Base-by-base conservation (phyloP, 192 early-diverging fungal species). In the Backusella tarrabulga region DNA sequence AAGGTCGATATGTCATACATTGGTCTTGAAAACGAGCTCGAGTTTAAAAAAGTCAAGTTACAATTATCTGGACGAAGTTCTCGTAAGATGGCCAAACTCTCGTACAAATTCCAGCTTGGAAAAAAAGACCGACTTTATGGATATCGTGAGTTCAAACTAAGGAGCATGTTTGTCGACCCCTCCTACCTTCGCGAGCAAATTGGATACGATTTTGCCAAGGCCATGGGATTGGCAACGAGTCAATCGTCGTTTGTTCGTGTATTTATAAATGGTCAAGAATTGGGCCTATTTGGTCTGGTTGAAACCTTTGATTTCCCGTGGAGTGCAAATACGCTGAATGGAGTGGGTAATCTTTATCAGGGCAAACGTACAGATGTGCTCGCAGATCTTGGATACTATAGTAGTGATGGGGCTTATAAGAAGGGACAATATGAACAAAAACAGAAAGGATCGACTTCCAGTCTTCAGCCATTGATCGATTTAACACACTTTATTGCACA, bases 241-340 rank as follows among this genome's bases (percentile, higher is more conserved):
- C 34, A 21, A 41, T 70, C 21, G 0, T 63, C 56, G 23, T 63
- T 63, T 63, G 56, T 63, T 29, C 35, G 68, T 23, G 68, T 70
- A 1, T 40, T 70, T 70, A 14, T 70, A 9, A 70, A 70, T 70
- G 68, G 40, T 1, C 19, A 70, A 9, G 35, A 36, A 40, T 9
- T 70, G 6, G 68, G 68, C 12, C 38, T 70, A 7, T 70, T 70
- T 70, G 68, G 68, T 8, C 40, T 70, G 35, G 23, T 70, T 36
- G 68, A 70, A 36, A 41, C 68, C 1, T 70, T 40, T 36, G n/a
- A 36, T 0, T 8, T 3, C 40, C 68, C 68, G 6, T 70, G 68
- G 68, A 70, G 23, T 23, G 68, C n/a, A n/a, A 41, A 70, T 70
- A 34, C n/a, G 0, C 19, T 40, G n/a, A 19, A 12, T 1, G 34